These are phyloP conservation scores for Fusarium subtropicale DNA, from an alignment of 2,329 filamentous ascomycete genomes.

Conservation along the genomic window DNA sequence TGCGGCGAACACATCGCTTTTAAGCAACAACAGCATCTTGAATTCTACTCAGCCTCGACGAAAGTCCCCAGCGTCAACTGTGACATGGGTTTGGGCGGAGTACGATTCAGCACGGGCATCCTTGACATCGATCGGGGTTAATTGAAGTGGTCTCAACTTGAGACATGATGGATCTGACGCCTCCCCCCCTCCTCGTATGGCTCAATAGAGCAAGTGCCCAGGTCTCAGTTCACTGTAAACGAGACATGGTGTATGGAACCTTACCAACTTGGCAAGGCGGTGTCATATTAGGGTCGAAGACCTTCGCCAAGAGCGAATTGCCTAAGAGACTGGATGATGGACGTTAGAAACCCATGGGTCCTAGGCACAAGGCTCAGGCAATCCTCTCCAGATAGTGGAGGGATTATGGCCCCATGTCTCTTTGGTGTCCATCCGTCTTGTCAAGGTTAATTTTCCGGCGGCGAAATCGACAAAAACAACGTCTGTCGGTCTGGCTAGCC, in stretches of 20 bases:
- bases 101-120: constrained; percentile 26
- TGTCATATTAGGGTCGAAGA: constrained; percentile 33
- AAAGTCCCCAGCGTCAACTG: constrained; percentile 27
- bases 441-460: constrained; percentile 22
- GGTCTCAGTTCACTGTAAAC: constrained; percentile 34
- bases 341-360: constrained; percentile 22
- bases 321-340: constrained; percentile 23
- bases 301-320: constrained; percentile 13
- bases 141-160: constrained; percentile 46
- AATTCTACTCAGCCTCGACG: constrained; percentile 5
- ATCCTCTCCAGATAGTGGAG: constrained; percentile 36
- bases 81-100: constrained; percentile 22
- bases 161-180: constrained; percentile 43
- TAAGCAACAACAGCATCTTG: constrained; percentile 13
- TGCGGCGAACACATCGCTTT: constrained; percentile 37
- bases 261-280: constrained; percentile 13
- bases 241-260: constrained; percentile 27
- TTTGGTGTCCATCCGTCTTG: constrained; percentile 13
- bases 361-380: constrained; percentile 3
- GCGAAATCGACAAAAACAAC: constrained; percentile 27
- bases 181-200: constrained; percentile 23
- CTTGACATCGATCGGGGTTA: constrained; percentile 43
- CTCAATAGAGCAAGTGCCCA: constrained; percentile 20
- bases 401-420: constrained; percentile 20
- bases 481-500: constrained; percentile 7